These are phyloP conservation scores for Mycena alexandri DNA, from an alignment of 768 basidiomycete genomes.

Conservation along the genomic window DNA sequence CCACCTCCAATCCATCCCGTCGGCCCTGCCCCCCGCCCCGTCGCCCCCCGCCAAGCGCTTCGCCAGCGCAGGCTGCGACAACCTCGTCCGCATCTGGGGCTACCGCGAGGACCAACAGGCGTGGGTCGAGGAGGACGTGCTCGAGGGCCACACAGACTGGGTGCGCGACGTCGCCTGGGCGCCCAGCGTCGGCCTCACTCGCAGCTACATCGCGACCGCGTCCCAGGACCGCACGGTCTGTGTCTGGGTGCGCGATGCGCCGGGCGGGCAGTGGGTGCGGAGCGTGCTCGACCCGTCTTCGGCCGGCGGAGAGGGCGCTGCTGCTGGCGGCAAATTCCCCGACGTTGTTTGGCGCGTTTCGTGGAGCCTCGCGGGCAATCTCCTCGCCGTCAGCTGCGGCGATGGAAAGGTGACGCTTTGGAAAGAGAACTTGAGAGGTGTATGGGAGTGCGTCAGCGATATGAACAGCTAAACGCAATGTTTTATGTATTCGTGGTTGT, in stretches of 20 bases:
- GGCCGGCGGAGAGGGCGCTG: conserved; percentile 56
- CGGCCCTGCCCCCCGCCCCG: conserved; percentile 54
- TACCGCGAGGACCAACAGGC: conserved; percentile 89
- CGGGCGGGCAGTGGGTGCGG: conserved; percentile 82
- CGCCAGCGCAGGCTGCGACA: conserved; percentile 96
- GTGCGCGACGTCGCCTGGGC: conserved; percentile 99
- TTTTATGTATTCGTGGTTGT: neutral
- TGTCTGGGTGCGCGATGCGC: conserved; percentile 91
- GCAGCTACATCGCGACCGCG: conserved; percentile 95
- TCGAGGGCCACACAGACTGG: conserved; percentile 97
- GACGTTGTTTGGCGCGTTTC: conserved; percentile 99
- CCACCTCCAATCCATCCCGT: conserved; percentile 60
- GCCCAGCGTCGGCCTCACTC: conserved; percentile 94
- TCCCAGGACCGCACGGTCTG: conserved; percentile 94
- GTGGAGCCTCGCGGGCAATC: conserved; percentile 97
- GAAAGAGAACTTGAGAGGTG: conserved; percentile 97
- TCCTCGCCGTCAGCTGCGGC: conserved; percentile 96
- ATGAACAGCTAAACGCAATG: conserved; percentile 76
- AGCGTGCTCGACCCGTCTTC: conserved; percentile 81
- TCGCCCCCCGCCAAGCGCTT: conserved; percentile 87
- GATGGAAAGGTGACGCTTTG: conserved; percentile 98
- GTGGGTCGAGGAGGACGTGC: conserved; percentile 91
- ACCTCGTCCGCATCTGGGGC: conserved; percentile 94
- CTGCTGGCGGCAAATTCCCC: conserved; percentile 85
- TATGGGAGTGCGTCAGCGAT: conserved; percentile 97